Evolutionary conservation across 352 stramenopile species (phyloP).

Genomic region (Pythium chondricola): DNA sequence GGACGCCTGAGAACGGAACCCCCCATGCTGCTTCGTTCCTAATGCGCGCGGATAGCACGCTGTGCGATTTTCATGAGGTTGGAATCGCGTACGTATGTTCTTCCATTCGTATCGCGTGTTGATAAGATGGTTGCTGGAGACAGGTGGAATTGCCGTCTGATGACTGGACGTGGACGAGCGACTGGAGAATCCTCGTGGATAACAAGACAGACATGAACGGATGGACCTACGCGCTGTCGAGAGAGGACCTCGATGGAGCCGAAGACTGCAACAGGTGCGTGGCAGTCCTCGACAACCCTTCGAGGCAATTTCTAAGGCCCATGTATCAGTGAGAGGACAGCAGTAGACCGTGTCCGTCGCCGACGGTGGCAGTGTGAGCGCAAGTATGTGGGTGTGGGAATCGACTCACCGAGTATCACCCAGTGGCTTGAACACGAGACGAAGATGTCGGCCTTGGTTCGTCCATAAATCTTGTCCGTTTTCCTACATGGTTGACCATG

Average conservation of each 20-base stretch:
- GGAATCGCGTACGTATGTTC: neutral
- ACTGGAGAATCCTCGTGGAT: constrained; percentile 40
- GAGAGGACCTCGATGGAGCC: constrained; percentile 15
- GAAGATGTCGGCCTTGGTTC: constrained; percentile 30
- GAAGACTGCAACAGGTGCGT: constrained; percentile 7
- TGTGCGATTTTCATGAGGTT: constrained; percentile 38
- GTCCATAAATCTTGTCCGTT: neutral
- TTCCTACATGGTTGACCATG: neutral
- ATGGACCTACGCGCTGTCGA: constrained; percentile 45
- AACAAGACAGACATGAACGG: constrained; percentile 42
- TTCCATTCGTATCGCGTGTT: neutral
- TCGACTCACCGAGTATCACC: constrained; percentile 24
- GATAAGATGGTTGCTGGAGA: neutral
- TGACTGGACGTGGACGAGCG: constrained; percentile 59
- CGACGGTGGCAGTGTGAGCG: constrained; percentile 54
- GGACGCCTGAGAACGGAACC: constrained; percentile 5
- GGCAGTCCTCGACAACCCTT: neutral
- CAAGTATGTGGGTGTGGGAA: constrained; percentile 33
- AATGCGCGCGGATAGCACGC: constrained; percentile 25
- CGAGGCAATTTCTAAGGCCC: neutral
- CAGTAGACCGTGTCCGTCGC: constrained; percentile 33
- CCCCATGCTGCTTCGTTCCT: constrained; percentile 19
- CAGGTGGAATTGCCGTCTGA: constrained; percentile 43
- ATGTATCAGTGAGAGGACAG: constrained; percentile 34
- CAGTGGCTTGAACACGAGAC: constrained; percentile 27